Evolutionary conservation across 108 stramenopile species (phyloP).

Genomic region (Nitzschia palea): DNA sequence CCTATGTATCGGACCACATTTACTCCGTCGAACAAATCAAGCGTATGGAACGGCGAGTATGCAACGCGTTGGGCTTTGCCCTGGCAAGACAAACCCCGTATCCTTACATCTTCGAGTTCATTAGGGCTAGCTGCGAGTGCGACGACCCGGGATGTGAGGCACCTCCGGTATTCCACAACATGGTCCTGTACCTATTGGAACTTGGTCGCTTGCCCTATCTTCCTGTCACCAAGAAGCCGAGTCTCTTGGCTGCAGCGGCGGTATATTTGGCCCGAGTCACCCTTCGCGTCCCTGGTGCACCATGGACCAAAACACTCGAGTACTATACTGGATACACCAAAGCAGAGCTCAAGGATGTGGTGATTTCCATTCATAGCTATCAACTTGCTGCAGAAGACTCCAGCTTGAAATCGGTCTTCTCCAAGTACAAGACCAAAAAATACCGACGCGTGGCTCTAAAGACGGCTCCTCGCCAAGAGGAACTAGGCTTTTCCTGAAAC

Average conservation of each 20-base stretch:
- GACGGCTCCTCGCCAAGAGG: conserved; percentile 23
- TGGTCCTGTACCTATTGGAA: conserved; percentile 77
- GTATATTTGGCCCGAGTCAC: conserved; percentile 81
- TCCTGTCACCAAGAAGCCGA: conserved; percentile 48
- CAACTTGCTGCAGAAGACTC: conserved; percentile 49
- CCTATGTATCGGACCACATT: conserved; percentile 74
- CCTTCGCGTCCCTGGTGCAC: conserved; percentile 48
- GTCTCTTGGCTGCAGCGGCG: conserved; percentile 71
- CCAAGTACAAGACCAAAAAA: conserved; percentile 47
- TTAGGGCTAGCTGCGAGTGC: conserved; percentile 63
- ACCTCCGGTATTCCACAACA: conserved; percentile 31
- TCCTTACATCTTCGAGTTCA: conserved; percentile 51
- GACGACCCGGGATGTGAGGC: conserved; percentile 14
- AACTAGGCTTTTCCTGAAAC: conserved; percentile 28
- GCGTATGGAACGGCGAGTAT: conserved; percentile 68
- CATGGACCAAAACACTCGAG: conserved; percentile 65
- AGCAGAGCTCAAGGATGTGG: conserved; percentile 49
- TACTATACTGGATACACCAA: conserved; percentile 64
- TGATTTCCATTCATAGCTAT: conserved; percentile 49
- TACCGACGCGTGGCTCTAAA: conserved; percentile 52
- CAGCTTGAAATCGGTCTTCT: conserved; percentile 42
- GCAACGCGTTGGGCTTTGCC: conserved; percentile 55
- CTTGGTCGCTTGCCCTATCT: conserved; percentile 64
- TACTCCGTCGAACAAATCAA: conserved; percentile 55
- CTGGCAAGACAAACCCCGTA: conserved; percentile 57